Conservation (phyloP, 352 stramenopile species). For the Pythium monospermum region DNA sequence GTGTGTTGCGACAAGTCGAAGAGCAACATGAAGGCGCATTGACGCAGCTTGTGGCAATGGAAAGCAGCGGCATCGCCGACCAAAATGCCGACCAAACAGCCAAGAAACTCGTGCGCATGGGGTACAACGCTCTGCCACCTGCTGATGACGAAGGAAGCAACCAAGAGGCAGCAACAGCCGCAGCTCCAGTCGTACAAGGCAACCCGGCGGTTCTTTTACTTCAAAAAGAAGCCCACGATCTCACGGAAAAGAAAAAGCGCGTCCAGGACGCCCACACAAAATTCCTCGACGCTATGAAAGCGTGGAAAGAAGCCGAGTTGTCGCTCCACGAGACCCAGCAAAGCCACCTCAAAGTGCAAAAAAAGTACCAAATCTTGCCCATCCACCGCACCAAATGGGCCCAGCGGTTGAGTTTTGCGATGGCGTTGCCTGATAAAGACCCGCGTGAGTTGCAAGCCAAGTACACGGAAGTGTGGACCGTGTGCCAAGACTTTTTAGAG, state of each 20-base stretch:
- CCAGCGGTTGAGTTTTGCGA: slow-evolving; percentile 53
- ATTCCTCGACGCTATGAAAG: slow-evolving; percentile 57
- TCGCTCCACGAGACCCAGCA: slow-evolving; percentile 48
- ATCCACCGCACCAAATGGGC: slow-evolving; percentile 52
- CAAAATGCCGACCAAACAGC: slow-evolving; percentile 34
- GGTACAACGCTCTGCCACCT: slow-evolving; percentile 33
- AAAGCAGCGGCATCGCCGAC: slow-evolving; percentile 33
- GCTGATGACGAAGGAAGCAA: background rate
- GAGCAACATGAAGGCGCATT: slow-evolving; percentile 41
- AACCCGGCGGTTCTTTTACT: slow-evolving; percentile 37
- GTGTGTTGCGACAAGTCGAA: slow-evolving; percentile 36
- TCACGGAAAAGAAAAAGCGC: slow-evolving; percentile 46
- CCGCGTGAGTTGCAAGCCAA: slow-evolving; percentile 55
- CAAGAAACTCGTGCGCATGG: slow-evolving; percentile 66
- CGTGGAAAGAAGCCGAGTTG: slow-evolving; percentile 70
- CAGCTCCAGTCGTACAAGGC: background rate
- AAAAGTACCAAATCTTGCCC: slow-evolving; percentile 41
- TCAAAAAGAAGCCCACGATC: slow-evolving; percentile 48
- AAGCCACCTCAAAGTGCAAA: slow-evolving; percentile 39
- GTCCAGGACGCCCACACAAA: slow-evolving; percentile 45
- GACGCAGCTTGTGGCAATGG: slow-evolving; percentile 28
- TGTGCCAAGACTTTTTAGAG: slow-evolving; percentile 89
- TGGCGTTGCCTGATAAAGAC: slow-evolving; percentile 34
- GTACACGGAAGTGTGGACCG: slow-evolving; percentile 78
- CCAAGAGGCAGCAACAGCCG: background rate